A percentile compares a stretch with the other conserved stretches of the same genome.
Conservation (phyloP, 495 filamentous ascomycete genomes). For the Cladorrhinum samala region DNA sequence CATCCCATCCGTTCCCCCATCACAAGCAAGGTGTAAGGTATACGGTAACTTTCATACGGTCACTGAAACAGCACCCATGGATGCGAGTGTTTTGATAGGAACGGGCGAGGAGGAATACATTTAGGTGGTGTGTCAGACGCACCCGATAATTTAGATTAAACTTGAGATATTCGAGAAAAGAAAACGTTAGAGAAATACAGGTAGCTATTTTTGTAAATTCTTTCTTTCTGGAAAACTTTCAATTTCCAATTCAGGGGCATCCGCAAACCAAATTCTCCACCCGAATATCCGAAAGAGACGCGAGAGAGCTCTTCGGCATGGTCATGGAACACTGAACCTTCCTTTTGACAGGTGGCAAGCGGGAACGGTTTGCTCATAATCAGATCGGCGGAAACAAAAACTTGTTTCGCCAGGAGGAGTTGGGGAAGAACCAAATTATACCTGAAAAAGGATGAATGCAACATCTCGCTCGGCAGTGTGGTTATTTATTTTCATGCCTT, state of each 20-base stretch:
- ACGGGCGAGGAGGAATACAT: background rate
- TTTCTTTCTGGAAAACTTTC: too few species aligned
- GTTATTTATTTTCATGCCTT: background rate
- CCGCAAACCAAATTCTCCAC: too few species aligned
- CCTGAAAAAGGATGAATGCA: background rate
- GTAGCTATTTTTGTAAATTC: too few species aligned
- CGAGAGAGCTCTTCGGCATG: too few species aligned
- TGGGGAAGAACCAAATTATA: background rate
- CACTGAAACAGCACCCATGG: background rate
- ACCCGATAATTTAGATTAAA: background rate
- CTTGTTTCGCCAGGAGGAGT: background rate
- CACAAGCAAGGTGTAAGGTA: background rate
- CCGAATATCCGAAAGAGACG: background rate
- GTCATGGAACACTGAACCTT: too few species aligned
- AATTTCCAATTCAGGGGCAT: background rate
- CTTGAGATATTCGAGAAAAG: too few species aligned
- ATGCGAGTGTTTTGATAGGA: background rate
- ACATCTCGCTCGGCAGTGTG: background rate
- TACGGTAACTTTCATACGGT: background rate
- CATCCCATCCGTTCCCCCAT: background rate
- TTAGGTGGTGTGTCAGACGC: background rate
- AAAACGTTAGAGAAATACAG: too few species aligned
- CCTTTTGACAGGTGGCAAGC: background rate
- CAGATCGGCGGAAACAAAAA: background rate
- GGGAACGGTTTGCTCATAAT: background rate